Evolutionary conservation across 2,329 filamentous ascomycete species (phyloP).

Genomic region (Bretziella fagacearum): DNA sequence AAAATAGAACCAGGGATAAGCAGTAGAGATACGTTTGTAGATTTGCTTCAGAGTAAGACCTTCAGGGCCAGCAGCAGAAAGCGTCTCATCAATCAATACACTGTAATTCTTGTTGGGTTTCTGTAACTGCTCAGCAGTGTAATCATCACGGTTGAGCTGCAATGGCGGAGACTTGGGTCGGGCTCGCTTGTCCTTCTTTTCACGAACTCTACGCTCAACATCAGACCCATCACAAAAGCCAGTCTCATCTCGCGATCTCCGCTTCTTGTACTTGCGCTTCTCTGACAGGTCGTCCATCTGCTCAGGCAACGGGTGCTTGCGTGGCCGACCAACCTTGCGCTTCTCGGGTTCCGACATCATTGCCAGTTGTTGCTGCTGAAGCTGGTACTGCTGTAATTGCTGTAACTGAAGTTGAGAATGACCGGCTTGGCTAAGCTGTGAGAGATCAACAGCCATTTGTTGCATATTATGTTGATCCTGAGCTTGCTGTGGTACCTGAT

Average conservation of each 20-base stretch:
- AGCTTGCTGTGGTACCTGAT: not conserved
- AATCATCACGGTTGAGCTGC: conserved; percentile 37
- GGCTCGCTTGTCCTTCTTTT: conserved; percentile 39
- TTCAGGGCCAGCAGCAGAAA: conserved; percentile 35
- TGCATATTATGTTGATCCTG: conserved; percentile 6
- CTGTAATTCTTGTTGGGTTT: conserved; percentile 48
- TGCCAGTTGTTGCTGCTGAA: conserved; percentile 1
- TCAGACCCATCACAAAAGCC: conserved; percentile 33
- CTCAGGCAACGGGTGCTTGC: conserved; percentile 45
- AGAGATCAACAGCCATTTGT: conserved; percentile 7
- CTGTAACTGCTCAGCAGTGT: conserved; percentile 39
- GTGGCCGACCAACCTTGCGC: conserved; percentile 46
- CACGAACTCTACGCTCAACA: conserved; percentile 36
- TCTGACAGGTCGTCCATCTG: conserved; percentile 36
- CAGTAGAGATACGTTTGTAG: conserved; percentile 42
- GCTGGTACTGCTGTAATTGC: not conserved
- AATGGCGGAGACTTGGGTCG: conserved; percentile 43
- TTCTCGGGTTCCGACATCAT: conserved; percentile 28
- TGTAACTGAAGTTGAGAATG: conserved; percentile 7
- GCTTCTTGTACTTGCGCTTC: conserved; percentile 50
- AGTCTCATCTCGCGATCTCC: conserved; percentile 40
- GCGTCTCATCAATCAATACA: conserved; percentile 42
- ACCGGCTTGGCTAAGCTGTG: conserved; percentile 6
- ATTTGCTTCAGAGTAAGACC: conserved; percentile 44
- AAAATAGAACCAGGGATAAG: conserved; percentile 44